Conservation (phyloP, 169 alveolate genomes). For the Theileria orientalis region DNA sequence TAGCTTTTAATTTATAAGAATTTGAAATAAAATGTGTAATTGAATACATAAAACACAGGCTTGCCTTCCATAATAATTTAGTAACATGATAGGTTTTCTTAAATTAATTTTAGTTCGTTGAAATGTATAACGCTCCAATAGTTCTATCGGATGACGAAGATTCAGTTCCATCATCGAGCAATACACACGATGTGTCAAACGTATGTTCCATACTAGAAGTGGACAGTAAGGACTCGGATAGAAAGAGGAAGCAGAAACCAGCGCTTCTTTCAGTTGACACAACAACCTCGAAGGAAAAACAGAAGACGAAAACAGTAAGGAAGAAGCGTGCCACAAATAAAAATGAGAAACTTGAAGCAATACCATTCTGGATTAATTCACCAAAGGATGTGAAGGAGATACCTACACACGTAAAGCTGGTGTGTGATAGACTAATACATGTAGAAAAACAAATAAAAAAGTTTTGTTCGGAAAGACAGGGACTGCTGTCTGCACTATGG, state of each 20-base stretch:
- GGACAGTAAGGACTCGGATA: background rate
- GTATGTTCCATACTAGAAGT: background rate
- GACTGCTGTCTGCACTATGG: conserved; percentile 30
- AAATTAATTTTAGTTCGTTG: background rate
- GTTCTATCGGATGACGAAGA: conserved; percentile 3
- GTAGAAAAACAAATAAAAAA: conserved; percentile 52
- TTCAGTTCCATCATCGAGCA: background rate
- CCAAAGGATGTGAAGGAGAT: conserved; percentile 65
- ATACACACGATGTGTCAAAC: background rate
- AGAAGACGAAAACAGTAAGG: background rate
- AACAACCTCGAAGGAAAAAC: background rate
- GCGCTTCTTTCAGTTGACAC: background rate
- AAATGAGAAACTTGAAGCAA: conserved; percentile 12
- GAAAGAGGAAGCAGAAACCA: background rate
- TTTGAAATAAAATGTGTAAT: background rate
- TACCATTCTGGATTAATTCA: conserved; percentile 49
- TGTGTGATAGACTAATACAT: conserved; percentile 42
- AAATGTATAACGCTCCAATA: conserved; percentile 1
- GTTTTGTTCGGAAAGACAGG: conserved; percentile 58
- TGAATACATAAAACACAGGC: background rate
- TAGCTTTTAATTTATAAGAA: background rate
- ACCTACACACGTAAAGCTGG: conserved; percentile 25
- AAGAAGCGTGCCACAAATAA: conserved; percentile 2
- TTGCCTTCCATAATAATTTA: background rate
- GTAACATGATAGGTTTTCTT: background rate